A percentile compares a stretch with the other conserved stretches of the same genome.
Conservation (phyloP, 2,329 filamentous ascomycete genomes). For the Chaetomiaceae sp. region DNA sequence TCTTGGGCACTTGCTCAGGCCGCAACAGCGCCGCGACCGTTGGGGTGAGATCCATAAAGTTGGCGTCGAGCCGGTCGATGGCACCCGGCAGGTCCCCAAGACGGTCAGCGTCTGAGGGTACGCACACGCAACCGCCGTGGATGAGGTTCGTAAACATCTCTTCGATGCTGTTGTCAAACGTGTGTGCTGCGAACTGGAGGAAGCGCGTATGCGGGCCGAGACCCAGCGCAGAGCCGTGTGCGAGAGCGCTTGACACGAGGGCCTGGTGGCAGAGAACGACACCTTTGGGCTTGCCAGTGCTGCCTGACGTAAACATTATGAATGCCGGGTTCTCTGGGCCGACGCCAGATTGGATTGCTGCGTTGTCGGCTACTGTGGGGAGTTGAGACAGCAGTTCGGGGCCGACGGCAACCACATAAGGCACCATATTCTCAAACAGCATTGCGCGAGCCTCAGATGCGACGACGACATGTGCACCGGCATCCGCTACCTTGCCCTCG, state of each 20-base stretch:
- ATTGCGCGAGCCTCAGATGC: conserved; percentile 14
- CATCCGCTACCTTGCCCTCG: conserved; percentile 19
- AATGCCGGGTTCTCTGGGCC: conserved; percentile 21
- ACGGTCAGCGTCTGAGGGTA: conserved; percentile 38
- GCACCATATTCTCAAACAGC: conserved; percentile 23
- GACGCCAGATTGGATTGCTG: neutral
- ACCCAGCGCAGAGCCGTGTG: conserved; percentile 17
- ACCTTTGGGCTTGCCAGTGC: conserved; percentile 49
- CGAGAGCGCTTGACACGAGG: conserved; percentile 24
- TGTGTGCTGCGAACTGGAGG: conserved; percentile 34
- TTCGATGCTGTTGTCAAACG: conserved; percentile 39
- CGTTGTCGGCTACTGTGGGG: neutral
- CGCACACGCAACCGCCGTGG: conserved; percentile 38
- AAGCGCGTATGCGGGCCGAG: conserved; percentile 23
- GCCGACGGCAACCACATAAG: conserved; percentile 19
- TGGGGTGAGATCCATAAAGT: conserved; percentile 29
- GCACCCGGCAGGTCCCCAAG: conserved; percentile 35
- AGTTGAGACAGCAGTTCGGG: conserved; percentile 6
- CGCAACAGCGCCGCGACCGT: conserved; percentile 28
- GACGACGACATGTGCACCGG: conserved; percentile 21
- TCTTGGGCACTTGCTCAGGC: conserved; percentile 26
- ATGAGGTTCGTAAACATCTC: conserved; percentile 39
- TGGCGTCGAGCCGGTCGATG: conserved; percentile 25
- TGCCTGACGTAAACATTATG: conserved; percentile 53
- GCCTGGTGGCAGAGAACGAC: conserved; percentile 37